Evolutionary conservation across 768 basidiomycete species (phyloP).

Genomic region (Fomitopsis pulvina): DNA sequence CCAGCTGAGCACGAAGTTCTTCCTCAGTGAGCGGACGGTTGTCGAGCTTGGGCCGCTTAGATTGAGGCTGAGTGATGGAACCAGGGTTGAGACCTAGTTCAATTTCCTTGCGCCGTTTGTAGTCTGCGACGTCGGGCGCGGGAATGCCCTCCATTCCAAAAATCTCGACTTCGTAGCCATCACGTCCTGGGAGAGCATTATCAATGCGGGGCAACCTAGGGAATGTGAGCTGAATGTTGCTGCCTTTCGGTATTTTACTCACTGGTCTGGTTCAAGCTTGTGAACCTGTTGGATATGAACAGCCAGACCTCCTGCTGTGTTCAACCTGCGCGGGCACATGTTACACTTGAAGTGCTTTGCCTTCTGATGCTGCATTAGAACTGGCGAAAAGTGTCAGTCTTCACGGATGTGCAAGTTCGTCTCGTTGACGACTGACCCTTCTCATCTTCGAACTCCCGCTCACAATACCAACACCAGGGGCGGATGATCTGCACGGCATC

Average conservation of each 20-base stretch:
- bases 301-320: constrained; percentile 95
- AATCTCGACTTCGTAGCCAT: constrained; percentile 98
- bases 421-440: constrained; percentile 56
- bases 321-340: constrained; percentile 90
- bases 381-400: constrained; percentile 32
- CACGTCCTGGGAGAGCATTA: constrained; percentile 92
- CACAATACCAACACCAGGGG: constrained; percentile 99
- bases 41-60: constrained; percentile 77
- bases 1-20: constrained; percentile 78
- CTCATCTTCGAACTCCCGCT: constrained; percentile 98
- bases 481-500: constrained; percentile 55
- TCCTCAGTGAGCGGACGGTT: constrained; percentile 75
- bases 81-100: constrained; percentile 84
- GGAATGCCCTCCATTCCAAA: constrained; percentile 99
- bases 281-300: constrained; percentile 99
- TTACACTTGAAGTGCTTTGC: constrained; percentile 99
- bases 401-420: not conserved
- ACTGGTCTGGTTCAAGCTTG: constrained; percentile 92
- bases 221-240: constrained; percentile 1
- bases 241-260: constrained; percentile 3
- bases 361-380: constrained; percentile 98
- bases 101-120: constrained; percentile 92
- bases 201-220: constrained; percentile 80
- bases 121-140: constrained; percentile 89
- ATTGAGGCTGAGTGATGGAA: constrained; percentile 72